Conservation (phyloP, 768 basidiomycete genomes). For the Podaxis sp. region DNA sequence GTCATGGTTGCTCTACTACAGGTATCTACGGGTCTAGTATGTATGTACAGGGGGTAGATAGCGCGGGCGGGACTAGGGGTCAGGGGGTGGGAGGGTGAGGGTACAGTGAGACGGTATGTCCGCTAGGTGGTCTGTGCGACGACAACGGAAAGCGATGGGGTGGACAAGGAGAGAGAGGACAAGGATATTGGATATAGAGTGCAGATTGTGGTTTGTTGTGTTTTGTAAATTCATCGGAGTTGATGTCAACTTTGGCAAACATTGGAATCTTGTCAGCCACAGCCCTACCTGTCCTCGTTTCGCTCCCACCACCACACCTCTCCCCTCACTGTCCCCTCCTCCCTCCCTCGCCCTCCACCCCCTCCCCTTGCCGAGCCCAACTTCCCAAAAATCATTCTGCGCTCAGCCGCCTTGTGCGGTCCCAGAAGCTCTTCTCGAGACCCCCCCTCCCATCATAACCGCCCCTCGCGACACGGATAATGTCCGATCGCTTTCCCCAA, state of each 20-base stretch:
- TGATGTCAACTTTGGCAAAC: constrained; percentile 45
- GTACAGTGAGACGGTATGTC: neutral
- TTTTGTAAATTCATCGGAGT: constrained; percentile 15
- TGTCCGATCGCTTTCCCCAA: constrained; percentile 62
- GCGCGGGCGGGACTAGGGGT: neutral
- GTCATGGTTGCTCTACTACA: neutral
- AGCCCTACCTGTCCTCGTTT: constrained; percentile 47
- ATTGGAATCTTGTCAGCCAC: constrained; percentile 45
- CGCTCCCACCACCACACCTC: constrained; percentile 55
- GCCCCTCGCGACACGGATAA: constrained; percentile 34
- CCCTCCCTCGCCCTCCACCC: constrained; percentile 24
- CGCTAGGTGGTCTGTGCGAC: neutral
- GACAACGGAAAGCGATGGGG: neutral
- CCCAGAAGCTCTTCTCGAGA: constrained; percentile 26
- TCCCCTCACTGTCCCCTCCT: constrained; percentile 26
- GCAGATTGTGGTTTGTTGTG: constrained; percentile 10
- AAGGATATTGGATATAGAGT: neutral
- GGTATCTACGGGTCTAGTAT: neutral
- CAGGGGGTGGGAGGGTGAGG: neutral
- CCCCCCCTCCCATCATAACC: constrained; percentile 23
- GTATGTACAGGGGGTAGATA: neutral
- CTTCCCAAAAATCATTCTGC: constrained; percentile 19
- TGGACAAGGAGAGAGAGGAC: constrained; percentile 1
- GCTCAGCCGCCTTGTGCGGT: constrained; percentile 26
- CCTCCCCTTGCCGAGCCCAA: constrained; percentile 22